A percentile compares a stretch with the other conserved stretches of the same genome.
phyloP scores from a whole-genome alignment of 176 grass and related monocot genomes.

The Avena eriantha region DNA sequence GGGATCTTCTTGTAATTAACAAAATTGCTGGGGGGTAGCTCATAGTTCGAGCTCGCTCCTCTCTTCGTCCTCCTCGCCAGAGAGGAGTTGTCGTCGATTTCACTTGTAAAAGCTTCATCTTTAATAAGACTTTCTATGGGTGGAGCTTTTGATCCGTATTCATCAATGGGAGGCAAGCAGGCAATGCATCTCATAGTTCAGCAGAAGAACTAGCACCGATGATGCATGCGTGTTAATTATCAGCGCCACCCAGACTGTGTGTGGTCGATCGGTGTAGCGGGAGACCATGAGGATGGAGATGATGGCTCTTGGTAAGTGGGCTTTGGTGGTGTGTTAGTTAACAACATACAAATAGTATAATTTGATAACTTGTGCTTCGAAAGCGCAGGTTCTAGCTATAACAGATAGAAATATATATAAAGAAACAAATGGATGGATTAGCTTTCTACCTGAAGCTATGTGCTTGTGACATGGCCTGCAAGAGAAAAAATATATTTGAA shows the following conservation, averaged over 20 bases:
- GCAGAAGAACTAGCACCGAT: background rate
- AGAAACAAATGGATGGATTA: background rate
- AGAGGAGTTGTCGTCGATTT: background rate
- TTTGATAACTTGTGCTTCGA: background rate
- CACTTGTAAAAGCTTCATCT: slow-evolving; percentile 35
- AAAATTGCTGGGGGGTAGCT: slow-evolving; percentile 46
- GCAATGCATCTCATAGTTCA: background rate
- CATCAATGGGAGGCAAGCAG: background rate
- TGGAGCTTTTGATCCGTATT: background rate
- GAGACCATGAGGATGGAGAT: background rate
- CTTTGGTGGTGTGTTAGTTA: too few species aligned
- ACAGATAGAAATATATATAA: background rate
- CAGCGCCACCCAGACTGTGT: background rate
- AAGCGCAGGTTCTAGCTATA: background rate
- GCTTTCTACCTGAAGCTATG: background rate
- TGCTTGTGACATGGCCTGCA: background rate
- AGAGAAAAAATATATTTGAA: background rate
- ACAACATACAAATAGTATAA: too few species aligned
- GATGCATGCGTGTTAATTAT: background rate
- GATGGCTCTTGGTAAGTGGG: background rate
- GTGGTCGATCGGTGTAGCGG: background rate
- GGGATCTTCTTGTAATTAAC: slow-evolving; percentile 39
- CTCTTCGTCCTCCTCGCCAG: background rate
- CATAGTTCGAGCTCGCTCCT: slow-evolving; percentile 3
- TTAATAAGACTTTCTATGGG: slow-evolving; percentile 42